These are phyloP conservation scores for Sphagnum fallax DNA, from an alignment of 228 moss, liverwort and hornwort genomes.

Conservation along the genomic window DNA sequence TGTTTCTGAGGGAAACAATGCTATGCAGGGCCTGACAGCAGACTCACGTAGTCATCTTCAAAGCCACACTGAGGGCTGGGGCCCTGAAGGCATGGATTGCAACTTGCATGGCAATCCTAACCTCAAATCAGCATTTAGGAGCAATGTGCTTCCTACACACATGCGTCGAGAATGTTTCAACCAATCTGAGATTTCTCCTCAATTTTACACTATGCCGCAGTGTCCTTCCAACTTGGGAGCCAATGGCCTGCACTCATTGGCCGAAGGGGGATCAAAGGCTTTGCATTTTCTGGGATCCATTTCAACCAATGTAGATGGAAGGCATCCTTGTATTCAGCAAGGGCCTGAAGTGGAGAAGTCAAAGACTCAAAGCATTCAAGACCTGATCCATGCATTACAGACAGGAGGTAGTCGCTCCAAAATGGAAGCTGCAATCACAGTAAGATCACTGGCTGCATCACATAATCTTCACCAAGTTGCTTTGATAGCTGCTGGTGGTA, in stretches of 20 bases:
- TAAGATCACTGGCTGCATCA: constrained; percentile 53
- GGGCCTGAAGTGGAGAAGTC: constrained; percentile 10
- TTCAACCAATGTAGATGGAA: constrained; percentile 8
- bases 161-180: neutral
- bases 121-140: constrained; percentile 14
- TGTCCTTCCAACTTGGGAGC: constrained; percentile 12
- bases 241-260: constrained; percentile 15
- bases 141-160: constrained; percentile 2
- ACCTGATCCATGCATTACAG: constrained; percentile 44
- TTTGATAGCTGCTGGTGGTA: constrained; percentile 48
- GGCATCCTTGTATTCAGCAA: constrained; percentile 2
- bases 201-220: constrained; percentile 5
- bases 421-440: constrained; percentile 60
- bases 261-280: constrained; percentile 16
- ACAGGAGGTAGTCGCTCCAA: constrained; percentile 59
- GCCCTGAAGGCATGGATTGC: constrained; percentile 12
- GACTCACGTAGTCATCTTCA: neutral
- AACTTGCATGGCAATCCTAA: constrained; percentile 11
- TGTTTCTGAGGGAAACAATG: neutral
- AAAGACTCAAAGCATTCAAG: constrained; percentile 26
- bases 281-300: constrained; percentile 8
- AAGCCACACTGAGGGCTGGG: constrained; percentile 6
- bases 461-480: constrained; percentile 36
- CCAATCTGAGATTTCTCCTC: neutral
- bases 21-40: neutral